Evolutionary conservation across 1,284 basidiomycete genomes (phyloP), one percentile per base, ranked within the genome.

Genomic region (Ganoderma sinense): DNA sequence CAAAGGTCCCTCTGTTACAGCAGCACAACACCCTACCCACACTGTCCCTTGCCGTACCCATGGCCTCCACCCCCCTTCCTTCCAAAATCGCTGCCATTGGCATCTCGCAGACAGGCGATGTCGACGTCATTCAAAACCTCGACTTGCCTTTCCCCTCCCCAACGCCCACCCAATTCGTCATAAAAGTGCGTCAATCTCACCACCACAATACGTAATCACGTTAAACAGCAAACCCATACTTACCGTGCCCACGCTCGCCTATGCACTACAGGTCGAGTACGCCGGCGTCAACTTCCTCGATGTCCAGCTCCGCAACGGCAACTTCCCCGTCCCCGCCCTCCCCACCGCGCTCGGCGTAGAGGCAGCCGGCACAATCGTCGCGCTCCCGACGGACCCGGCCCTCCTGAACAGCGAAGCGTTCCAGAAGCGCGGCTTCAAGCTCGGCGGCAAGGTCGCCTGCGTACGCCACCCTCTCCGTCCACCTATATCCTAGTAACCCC

Each of bases 261-360:
- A n/a, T n/a, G n/a, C n/a, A n/a, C n/a, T n/a, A n/a, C 29, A 90
- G 89, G 82, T 88, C 45, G 84, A 91, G 75, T 92, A 90, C 72
- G 82, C 85, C 1, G 95, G 95, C 20, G 87, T 95, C 72, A 96
- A 96, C 81, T 96, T 92, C 81, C 95, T 97, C 78, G 95, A 97
- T 80, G 95, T 29, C 18, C 33, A 31, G 40, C 29, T 23, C 70
- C 90, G 89, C 65, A 80, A 84, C 72, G 92, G 92, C 0, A 75
- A 92, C 8, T 93, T 92, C 76, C 84, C 87, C 6, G 78, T 85
- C 62, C 74, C 83, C 39, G 79, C 84, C 4, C 89, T 94, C 70
- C 97, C 97, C 5, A 89, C 90, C 71, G 85, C 88, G 13, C 82
- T 96, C 48, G 97, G 97, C 7, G 89, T 89, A 73, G 97, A 98